A percentile compares a stretch with the other conserved stretches of the same genome.
phyloP scores from a whole-genome alignment of 768 basidiomycete species.

The Lactarius deliciosus region DNA sequence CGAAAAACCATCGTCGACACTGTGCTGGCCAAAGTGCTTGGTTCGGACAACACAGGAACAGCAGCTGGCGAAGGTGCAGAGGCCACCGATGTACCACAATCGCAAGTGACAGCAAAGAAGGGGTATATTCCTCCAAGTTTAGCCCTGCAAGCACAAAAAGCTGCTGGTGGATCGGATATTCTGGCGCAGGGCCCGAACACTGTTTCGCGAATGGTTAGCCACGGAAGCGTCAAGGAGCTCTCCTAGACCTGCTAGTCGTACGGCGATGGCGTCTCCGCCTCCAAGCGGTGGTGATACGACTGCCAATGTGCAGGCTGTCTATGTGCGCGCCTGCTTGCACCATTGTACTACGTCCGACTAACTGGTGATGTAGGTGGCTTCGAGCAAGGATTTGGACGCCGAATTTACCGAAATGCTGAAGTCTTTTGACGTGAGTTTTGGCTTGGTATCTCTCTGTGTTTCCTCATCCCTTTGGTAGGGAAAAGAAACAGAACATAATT shows the following conservation, averaged over 20 bases:
- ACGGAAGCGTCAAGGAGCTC: constrained; percentile 48
- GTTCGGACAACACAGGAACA: constrained; percentile 40
- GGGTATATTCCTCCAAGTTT: constrained; percentile 79
- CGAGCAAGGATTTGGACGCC: constrained; percentile 76
- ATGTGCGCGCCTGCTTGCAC: constrained; percentile 48
- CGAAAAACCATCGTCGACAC: constrained; percentile 84
- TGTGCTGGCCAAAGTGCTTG: constrained; percentile 68
- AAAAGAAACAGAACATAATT: constrained; percentile 97
- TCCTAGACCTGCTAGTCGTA: constrained; percentile 62
- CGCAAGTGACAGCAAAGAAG: constrained; percentile 40
- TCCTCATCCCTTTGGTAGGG: constrained; percentile 50
- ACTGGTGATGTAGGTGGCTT: constrained; percentile 62
- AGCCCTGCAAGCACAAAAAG: constrained; percentile 54
- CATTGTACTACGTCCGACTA: constrained; percentile 7
- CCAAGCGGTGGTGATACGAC: constrained; percentile 41
- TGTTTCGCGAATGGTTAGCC: constrained; percentile 49
- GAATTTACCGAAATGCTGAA: constrained; percentile 82
- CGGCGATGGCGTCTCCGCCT: constrained; percentile 47
- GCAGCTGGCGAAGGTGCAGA: constrained; percentile 59
- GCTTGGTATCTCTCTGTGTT: constrained; percentile 5
- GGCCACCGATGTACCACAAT: constrained; percentile 45
- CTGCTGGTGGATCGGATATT: constrained; percentile 31
- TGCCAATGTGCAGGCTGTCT: constrained; percentile 61
- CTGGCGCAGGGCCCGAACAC: constrained; percentile 33
- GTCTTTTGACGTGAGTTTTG: constrained; percentile 64